These are phyloP conservation scores for Trichoderma sp. DNA, from an alignment of 2,329 filamentous ascomycete genomes.

Conservation along the genomic window DNA sequence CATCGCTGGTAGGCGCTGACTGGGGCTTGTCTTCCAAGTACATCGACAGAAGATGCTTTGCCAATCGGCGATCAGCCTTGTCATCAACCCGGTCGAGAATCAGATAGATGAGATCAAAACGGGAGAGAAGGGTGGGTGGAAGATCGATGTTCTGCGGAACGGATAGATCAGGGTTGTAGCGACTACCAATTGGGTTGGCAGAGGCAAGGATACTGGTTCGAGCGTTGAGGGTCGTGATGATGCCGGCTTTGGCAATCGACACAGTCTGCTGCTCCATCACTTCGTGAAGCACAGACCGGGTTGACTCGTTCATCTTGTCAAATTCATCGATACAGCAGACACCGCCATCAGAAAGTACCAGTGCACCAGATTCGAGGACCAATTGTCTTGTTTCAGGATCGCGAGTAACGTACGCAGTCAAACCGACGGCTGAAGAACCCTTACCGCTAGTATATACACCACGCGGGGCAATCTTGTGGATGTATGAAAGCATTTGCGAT, in stretches of 20 bases:
- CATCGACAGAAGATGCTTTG: conserved; percentile 92
- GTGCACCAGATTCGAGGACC: conserved; percentile 77
- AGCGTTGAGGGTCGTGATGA: conserved; percentile 95
- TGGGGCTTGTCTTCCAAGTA: conserved; percentile 95
- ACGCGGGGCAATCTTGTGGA: conserved; percentile 96
- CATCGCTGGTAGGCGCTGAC: conserved; percentile 71
- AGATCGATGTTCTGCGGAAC: conserved; percentile 98
- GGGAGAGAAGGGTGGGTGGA: conserved; percentile 88
- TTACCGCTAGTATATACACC: conserved; percentile 81
- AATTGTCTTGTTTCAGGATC: conserved; percentile 81
- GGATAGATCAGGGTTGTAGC: conserved; percentile 93
- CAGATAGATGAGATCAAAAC: conserved; percentile 96
- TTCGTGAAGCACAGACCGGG: conserved; percentile 81
- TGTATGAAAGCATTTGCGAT: conserved; percentile 90
- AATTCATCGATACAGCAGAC: conserved; percentile 87
- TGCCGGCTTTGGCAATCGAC: conserved; percentile 86
- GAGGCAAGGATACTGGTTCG: conserved; percentile 94
- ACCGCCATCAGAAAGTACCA: conserved; percentile 79
- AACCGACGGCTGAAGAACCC: conserved; percentile 78
- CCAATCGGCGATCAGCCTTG: conserved; percentile 82
- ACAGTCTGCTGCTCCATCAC: conserved; percentile 90
- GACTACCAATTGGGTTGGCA: conserved; percentile 96
- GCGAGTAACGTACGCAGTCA: conserved; percentile 79
- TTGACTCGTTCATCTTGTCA: conserved; percentile 82
- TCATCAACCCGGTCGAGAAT: conserved; percentile 95